These are phyloP conservation scores for Aureobasidium sp. DNA, from an alignment of 2,329 filamentous ascomycete genomes.

Conservation along the genomic window DNA sequence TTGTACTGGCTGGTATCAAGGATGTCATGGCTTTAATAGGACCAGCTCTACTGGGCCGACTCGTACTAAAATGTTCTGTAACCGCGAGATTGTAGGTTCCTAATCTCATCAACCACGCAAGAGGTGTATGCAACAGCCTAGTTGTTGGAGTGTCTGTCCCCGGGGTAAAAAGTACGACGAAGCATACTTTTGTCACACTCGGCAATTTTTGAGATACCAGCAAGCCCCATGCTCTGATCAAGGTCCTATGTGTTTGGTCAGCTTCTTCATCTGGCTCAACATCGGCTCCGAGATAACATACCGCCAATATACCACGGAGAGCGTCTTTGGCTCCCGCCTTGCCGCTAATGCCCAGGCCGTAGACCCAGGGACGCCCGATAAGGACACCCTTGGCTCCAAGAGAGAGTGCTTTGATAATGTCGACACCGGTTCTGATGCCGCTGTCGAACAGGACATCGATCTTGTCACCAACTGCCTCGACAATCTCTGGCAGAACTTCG, in stretches of 20 bases:
- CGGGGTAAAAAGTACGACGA: conserved; percentile 16
- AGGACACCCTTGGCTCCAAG: conserved; percentile 53
- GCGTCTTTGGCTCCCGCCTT: conserved; percentile 45
- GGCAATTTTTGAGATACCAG: conserved; percentile 16
- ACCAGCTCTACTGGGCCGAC: no score
- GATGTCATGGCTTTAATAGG: no score
- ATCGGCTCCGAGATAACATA: background rate
- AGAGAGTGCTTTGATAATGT: conserved; percentile 46
- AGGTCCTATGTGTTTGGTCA: background rate
- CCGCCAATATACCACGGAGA: background rate
- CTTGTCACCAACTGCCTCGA: conserved; percentile 49
- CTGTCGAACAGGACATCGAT: conserved; percentile 46
- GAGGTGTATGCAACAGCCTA: background rate
- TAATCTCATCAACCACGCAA: background rate
- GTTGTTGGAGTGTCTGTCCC: conserved; percentile 18
- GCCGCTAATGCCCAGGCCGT: conserved; percentile 51
- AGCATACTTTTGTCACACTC: conserved; percentile 17
- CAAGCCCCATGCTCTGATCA: conserved; percentile 21
- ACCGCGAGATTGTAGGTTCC: background rate
- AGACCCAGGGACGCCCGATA: conserved; percentile 52
- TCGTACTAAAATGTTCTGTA: background rate
- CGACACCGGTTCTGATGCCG: conserved; percentile 43
- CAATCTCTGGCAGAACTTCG: conserved; percentile 53
- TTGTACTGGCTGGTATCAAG: no score
- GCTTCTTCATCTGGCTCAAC: background rate